These are phyloP conservation scores for Fusarium sp. DNA, from an alignment of 2,329 filamentous ascomycete species.

Conservation along the genomic window DNA sequence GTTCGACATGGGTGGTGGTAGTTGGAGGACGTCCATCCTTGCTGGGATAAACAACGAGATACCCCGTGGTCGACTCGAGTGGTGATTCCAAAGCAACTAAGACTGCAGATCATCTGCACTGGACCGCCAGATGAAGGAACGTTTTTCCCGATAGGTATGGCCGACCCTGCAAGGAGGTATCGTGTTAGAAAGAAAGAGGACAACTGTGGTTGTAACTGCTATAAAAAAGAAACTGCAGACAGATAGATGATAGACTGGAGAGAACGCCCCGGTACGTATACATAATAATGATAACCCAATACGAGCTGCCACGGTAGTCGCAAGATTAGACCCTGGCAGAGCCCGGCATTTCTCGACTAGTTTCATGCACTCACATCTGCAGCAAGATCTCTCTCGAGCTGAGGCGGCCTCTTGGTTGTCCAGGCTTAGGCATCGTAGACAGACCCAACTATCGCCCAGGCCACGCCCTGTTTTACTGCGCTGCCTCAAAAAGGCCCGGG, in stretches of 20 bases:
- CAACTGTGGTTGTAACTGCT: not conserved
- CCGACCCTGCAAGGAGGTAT: not conserved
- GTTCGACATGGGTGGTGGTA: slow-evolving; percentile 20
- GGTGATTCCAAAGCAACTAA: slow-evolving; percentile 29
- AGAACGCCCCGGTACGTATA: not conserved
- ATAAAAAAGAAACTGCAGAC: not conserved
- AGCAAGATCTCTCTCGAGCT: slow-evolving; percentile 31
- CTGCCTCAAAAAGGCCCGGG: slow-evolving; percentile 6
- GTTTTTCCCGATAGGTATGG: not conserved
- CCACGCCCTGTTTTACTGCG: slow-evolving; percentile 19
- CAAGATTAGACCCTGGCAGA: slow-evolving; percentile 23
- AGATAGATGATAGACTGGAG: not conserved
- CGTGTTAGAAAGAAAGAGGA: not conserved
- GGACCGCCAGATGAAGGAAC: slow-evolving; percentile 6
- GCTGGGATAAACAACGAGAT: slow-evolving; percentile 9
- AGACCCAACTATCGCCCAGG: not conserved
- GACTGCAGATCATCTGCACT: slow-evolving; percentile 38
- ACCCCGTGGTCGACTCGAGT: slow-evolving; percentile 30
- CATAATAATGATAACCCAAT: slow-evolving; percentile 3
- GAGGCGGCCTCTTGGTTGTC: slow-evolving; percentile 13
- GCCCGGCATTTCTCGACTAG: slow-evolving; percentile 34
- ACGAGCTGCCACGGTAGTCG: slow-evolving; percentile 23
- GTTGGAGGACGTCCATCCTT: slow-evolving; percentile 10
- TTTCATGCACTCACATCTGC: slow-evolving; percentile 17
- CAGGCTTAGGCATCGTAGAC: not conserved